Evolutionary conservation across 495 filamentous ascomycete species (phyloP).

Genomic region (Penicillium mononematosum): DNA sequence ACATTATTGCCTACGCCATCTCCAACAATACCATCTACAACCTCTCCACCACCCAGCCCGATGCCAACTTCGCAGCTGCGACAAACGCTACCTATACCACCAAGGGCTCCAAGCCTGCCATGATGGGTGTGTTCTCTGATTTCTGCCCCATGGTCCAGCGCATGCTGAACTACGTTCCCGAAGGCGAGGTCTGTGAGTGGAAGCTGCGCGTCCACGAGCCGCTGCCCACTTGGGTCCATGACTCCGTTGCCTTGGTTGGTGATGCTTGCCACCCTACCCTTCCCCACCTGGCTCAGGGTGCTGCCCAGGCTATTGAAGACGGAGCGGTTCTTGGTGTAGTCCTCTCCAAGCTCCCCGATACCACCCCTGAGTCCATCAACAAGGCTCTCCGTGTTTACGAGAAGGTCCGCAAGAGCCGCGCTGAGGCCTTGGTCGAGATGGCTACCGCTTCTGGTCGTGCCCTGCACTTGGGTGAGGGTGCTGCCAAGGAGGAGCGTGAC

Average conservation of each 20-base stretch:
- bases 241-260: constrained; percentile 66
- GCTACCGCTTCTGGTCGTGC: constrained; percentile 64
- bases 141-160: constrained; percentile 71
- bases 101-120: constrained; percentile 62
- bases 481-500: constrained; percentile 74
- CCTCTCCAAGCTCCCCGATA: constrained; percentile 55
- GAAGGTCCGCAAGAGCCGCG: constrained; percentile 66
- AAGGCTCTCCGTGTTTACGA: constrained; percentile 71
- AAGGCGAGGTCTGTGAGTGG: constrained; percentile 81
- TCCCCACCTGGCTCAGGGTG: constrained; percentile 76
- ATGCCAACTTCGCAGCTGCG: constrained; percentile 67
- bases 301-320: constrained; percentile 83
- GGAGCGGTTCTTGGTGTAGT: constrained; percentile 68
- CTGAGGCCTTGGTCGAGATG: constrained; percentile 66
- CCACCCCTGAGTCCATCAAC: constrained; percentile 55
- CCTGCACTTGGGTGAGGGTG: constrained; percentile 72
- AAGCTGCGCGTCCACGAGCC: constrained; percentile 69
- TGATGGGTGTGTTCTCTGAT: constrained; percentile 65
- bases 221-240: constrained; percentile 68
- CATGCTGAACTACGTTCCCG: constrained; percentile 75
- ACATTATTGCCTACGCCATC: constrained; percentile 84
- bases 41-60: constrained; percentile 71
- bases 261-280: constrained; percentile 80
- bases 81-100: constrained; percentile 77
- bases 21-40: constrained; percentile 75